A percentile compares a stretch with the other conserved stretches of the same genome.
Conservation (phyloP, 129 eudicot species). For the Artemisia annua region DNA sequence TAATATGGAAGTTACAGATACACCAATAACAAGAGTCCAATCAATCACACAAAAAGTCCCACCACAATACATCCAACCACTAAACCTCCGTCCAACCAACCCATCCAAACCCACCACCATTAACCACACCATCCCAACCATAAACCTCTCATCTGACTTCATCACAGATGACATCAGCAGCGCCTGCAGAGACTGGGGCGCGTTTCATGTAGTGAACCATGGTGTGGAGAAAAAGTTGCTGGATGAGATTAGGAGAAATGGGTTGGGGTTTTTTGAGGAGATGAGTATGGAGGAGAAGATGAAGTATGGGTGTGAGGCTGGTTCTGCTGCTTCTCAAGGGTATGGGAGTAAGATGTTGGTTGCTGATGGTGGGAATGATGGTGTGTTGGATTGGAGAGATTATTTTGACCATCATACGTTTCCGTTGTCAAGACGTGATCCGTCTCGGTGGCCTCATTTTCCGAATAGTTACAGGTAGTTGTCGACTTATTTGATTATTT, state of each 20-base stretch:
- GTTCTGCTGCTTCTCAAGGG: slow-evolving; percentile 75
- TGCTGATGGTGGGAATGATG: slow-evolving; percentile 39
- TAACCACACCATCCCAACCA: slow-evolving; percentile 39
- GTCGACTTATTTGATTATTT: no score
- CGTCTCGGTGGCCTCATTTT: slow-evolving; percentile 64
- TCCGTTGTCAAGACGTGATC: slow-evolving; percentile 62
- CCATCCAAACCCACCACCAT: no score
- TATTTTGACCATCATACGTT: slow-evolving; percentile 87
- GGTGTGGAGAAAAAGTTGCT: slow-evolving; percentile 51
- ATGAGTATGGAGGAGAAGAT: slow-evolving; percentile 46
- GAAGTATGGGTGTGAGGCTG: slow-evolving; percentile 53
- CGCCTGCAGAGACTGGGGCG: slow-evolving; percentile 83
- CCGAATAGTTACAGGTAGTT: slow-evolving; percentile 66
- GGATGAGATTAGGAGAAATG: slow-evolving; percentile 45
- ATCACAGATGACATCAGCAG: slow-evolving; percentile 23
- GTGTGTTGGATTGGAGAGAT: slow-evolving; percentile 94
- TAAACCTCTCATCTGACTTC: slow-evolving; percentile 36
- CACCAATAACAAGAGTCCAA: slow-evolving; percentile 58
- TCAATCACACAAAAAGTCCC: slow-evolving; percentile 64
- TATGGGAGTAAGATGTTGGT: slow-evolving; percentile 90
- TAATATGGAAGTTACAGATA: slow-evolving; percentile 45
- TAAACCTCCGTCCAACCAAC: slow-evolving; percentile 45
- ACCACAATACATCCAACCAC: slow-evolving; percentile 82
- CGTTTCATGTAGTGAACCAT: slow-evolving; percentile 78
- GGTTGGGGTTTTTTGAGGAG: slow-evolving; percentile 58